Evolutionary conservation across 148 eudicot genomes (phyloP).

Genomic region (Bassia scoparia): DNA sequence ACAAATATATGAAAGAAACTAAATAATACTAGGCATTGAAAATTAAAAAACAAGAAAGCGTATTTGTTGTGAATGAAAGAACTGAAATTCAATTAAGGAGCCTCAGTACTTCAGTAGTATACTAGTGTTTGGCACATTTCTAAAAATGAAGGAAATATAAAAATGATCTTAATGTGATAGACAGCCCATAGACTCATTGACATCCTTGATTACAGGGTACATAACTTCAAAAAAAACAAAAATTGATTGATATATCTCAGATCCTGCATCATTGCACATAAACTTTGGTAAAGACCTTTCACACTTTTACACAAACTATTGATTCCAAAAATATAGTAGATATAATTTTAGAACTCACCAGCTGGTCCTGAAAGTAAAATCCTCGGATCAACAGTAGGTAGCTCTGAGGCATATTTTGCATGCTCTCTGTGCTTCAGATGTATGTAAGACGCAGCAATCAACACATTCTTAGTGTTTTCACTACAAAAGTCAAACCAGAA

Average conservation of each 20-base stretch:
- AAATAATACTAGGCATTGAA: no score
- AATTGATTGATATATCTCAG: conserved; percentile 96
- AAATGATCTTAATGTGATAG: no score
- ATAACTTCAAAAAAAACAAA: no score
- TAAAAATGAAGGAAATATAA: no score
- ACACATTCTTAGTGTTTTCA: conserved; percentile 79
- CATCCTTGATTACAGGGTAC: no score
- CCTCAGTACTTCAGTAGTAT: no score
- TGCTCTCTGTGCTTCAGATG: conserved; percentile 79
- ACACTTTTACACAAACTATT: conserved; percentile 1
- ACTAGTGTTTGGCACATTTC: no score
- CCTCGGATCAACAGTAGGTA: conserved; percentile 79
- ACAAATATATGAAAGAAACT: no score
- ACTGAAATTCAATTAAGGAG: no score
- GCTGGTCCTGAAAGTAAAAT: conserved; percentile 96
- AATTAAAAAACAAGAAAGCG: no score
- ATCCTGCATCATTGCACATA: conserved; percentile 45
- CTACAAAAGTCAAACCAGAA: conserved; percentile 42
- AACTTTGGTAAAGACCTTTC: conserved; percentile 16
- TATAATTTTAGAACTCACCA: conserved; percentile 40
- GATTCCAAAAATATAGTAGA: not conserved
- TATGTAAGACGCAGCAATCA: conserved; percentile 84
- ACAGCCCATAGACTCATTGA: no score
- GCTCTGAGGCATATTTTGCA: conserved; percentile 72
- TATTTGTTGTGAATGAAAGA: no score